These are phyloP conservation scores for Colletotrichum musicola DNA, from an alignment of 2,329 filamentous ascomycete species.

Conservation along the genomic window DNA sequence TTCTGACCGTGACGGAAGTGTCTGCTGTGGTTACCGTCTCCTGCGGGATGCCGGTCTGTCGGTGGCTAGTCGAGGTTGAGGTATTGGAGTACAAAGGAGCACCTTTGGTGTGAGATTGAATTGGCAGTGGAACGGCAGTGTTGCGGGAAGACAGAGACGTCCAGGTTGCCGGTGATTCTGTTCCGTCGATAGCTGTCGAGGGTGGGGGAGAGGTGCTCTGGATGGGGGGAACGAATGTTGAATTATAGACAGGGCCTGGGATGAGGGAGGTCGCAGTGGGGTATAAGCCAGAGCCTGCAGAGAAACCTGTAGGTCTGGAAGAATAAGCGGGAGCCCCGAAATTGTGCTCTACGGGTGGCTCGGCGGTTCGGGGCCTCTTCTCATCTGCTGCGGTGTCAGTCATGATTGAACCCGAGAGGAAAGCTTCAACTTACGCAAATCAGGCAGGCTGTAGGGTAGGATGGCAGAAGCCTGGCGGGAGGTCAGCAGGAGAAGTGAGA, in stretches of 20 bases:
- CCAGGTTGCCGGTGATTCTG: too few relatives aligned
- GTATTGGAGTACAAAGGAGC: constrained; percentile 2
- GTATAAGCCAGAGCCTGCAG: too few relatives aligned
- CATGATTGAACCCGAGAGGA: background rate
- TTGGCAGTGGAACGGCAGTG: too few relatives aligned
- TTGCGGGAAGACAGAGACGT: too few relatives aligned
- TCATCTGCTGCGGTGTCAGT: background rate
- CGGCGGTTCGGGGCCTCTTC: background rate
- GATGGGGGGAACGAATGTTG: background rate
- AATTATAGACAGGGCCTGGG: background rate
- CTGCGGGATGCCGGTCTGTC: background rate
- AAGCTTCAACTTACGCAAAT: background rate
- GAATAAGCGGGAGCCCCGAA: background rate
- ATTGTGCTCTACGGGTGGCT: background rate
- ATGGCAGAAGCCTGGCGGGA: background rate
- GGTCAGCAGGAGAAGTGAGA: background rate
- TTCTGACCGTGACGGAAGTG: background rate
- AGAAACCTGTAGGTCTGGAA: background rate
- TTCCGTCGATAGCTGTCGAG: too few relatives aligned
- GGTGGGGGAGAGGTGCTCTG: background rate
- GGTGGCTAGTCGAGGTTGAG: background rate
- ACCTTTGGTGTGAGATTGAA: background rate
- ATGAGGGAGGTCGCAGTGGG: background rate
- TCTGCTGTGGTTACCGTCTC: background rate
- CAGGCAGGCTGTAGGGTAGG: constrained; percentile 14